Conservation (phyloP, 805 yeast genomes). For the Candida ascalaphidarum region DNA sequence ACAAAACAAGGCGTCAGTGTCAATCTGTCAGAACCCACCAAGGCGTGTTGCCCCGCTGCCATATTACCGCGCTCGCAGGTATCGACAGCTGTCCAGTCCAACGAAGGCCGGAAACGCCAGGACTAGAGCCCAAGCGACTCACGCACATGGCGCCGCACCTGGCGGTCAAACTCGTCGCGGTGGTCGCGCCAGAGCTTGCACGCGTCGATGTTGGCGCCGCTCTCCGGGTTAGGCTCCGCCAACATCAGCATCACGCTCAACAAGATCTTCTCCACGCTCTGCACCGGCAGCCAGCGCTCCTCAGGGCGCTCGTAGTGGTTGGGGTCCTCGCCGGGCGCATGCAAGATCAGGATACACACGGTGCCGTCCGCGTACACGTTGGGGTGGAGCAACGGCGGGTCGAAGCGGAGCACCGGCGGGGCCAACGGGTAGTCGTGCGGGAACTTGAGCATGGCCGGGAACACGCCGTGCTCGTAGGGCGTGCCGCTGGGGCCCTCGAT, state of each 20-base stretch:
- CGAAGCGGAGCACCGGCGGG: constrained; percentile 70
- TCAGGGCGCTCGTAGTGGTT: constrained; percentile 91
- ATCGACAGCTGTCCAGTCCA: background rate
- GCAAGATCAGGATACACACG: constrained; percentile 91
- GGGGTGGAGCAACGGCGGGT: constrained; percentile 85
- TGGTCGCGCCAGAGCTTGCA: constrained; percentile 88
- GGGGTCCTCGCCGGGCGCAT: constrained; percentile 97
- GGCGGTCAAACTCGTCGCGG: constrained; percentile 54
- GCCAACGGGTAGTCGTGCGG: constrained; percentile 77
- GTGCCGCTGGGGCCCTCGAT: constrained; percentile 80
- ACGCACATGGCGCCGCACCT: constrained; percentile 60
- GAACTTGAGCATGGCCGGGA: constrained; percentile 64
- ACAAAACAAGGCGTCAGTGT: too few relatives aligned
- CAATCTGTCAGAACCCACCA: background rate
- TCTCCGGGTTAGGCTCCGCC: constrained; percentile 93
- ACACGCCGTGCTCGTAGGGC: constrained; percentile 82
- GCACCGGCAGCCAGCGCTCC: constrained; percentile 98
- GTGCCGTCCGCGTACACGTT: constrained; percentile 91
- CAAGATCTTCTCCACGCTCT: constrained; percentile 92
- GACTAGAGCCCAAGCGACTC: constrained; percentile 58
- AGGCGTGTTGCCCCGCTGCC: too few relatives aligned
- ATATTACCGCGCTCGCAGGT: too few relatives aligned
- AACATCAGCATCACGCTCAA: constrained; percentile 92
- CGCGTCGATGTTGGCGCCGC: constrained; percentile 83
- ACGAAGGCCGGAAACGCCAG: background rate